Base-by-base conservation (phyloP, 495 filamentous ascomycete species). In the Pseudomonodictys pantanalensis region DNA sequence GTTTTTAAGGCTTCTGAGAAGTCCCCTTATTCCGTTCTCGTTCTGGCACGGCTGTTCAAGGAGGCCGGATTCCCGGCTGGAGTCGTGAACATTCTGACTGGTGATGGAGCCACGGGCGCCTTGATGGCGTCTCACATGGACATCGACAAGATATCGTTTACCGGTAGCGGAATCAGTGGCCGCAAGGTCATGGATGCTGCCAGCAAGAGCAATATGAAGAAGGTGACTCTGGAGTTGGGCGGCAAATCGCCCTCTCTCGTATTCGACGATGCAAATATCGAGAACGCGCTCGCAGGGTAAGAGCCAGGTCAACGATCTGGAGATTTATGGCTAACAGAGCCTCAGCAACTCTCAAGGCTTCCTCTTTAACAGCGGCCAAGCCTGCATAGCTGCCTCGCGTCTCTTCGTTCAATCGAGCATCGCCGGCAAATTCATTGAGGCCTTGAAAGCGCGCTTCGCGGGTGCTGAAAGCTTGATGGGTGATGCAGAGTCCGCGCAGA, bases 241-340 rank as follows among this genome's bases (percentile, higher is more conserved):
- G 86, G 86, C 23, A 88, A 88, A 66, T 80, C 86, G 64, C 79
- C 85, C 0, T 77, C 77, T 42, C 79, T 87, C 43, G 73, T 88
- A 17, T 82, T 78, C 66, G 72, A 76, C 0, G 84, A 88, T 71
- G 84, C 81, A 6, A 28, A 60, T 25, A 32, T 60, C 9, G 47
- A 52, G 35, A 60, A 60, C 24, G 56, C 56, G 2, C 12, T 60
- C 10, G 15, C 35, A 20, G 56, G 56, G 56, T 59, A 41, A 25
- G 56, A 17, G 6, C 26, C 42, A 4, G 9, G 15, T 35, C 30
- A 17, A 2, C n/a, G 12, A 18, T 39, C 42, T 17, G 9, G 18
- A 6, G 17, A 25, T n/a, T n/a, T 3, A 18, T 2, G 80, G 86
- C 49, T 74, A 86, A 10, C 74, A 78, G n/a, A 11, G 77, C 82